Base-by-base conservation (phyloP, 768 basidiomycete species). In the Candolleomyces eurysporus region DNA sequence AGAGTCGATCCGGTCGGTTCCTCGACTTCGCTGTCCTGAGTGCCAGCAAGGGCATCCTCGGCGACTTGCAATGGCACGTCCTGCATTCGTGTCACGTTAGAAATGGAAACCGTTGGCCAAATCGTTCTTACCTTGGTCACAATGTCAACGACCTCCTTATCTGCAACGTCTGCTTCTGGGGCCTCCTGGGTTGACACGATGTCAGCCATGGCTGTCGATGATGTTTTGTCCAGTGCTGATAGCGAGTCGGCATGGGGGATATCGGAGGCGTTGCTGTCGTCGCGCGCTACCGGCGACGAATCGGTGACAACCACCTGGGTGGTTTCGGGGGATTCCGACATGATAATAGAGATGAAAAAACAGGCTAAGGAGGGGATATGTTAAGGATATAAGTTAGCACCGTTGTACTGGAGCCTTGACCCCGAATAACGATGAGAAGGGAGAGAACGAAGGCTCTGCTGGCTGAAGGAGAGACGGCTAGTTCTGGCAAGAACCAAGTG, bases 401-500 rank as follows among this genome's bases (percentile, higher is more conserved):
- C 11, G 11, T 49, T 49, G 16, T 13, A 14, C 5, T 26, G 19
- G 53, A 19, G 13, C 32, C 48, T 48, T 17, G 22, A 31, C 39
- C 22, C 48, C 46, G 39, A 16, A 50, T 7, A 59, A 51, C 17
- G 21, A 21, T 22, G 30, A 22, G 48, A 13, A 48, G 48, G n/a
- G 31, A 22, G 48, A 59, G 48, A 59, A 50, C n/a, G 48, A 26
- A 21, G 22, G 17, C 48, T 42, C 22, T 51, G 48, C 26, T 42
- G 58, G 52, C 52, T 53, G 21, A 48, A 32, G 21, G 30, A 48
- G 57, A 59, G 51, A 5, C 19, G 5, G 50, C 52, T 60, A 30
- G 42, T 52, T 60, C 52, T 22, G 59, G 59, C 26, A 60, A 54
- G 36, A 46, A 43, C 59, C 59, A 53, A 54, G 50, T 36, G 39